Conservation (phyloP, 1,284 basidiomycete genomes). For the Psilocybe mexicana region DNA sequence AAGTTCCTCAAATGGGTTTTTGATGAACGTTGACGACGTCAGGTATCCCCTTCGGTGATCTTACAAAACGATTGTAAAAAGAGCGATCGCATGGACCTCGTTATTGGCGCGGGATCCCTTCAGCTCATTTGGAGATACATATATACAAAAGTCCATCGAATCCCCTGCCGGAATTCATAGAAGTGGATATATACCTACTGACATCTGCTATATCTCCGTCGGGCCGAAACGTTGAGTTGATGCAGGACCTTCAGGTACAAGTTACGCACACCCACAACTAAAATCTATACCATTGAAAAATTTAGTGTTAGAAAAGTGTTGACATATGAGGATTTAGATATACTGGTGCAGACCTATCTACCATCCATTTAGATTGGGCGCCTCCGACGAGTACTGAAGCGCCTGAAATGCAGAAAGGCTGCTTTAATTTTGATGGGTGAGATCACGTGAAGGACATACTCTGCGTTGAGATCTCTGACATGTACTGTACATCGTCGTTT, state of each 20-base stretch:
- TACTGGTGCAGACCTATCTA: background rate
- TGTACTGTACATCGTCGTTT: slow-evolving; percentile 1
- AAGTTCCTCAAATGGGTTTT: slow-evolving; percentile 4
- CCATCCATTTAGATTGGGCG: background rate
- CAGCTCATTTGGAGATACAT: background rate
- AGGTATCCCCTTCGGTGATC: slow-evolving; percentile 9
- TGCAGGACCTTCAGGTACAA: background rate
- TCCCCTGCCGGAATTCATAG: no score
- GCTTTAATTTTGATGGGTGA: background rate
- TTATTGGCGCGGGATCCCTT: background rate
- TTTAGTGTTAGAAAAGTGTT: no score
- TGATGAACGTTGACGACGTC: slow-evolving; percentile 3
- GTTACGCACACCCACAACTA: no score
- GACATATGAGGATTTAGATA: no score
- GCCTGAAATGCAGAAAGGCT: no score
- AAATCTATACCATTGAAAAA: no score
- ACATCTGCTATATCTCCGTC: background rate
- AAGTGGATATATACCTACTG: background rate
- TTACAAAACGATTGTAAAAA: background rate
- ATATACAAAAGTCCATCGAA: no score
- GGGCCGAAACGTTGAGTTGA: background rate
- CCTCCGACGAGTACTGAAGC: no score
- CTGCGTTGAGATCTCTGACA: slow-evolving; percentile 11
- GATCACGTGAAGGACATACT: slow-evolving; percentile 1
- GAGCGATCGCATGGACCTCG: slow-evolving; percentile 1